phyloP scores from a whole-genome alignment of 306 rosid genomes.

The Medicago arabica region DNA sequence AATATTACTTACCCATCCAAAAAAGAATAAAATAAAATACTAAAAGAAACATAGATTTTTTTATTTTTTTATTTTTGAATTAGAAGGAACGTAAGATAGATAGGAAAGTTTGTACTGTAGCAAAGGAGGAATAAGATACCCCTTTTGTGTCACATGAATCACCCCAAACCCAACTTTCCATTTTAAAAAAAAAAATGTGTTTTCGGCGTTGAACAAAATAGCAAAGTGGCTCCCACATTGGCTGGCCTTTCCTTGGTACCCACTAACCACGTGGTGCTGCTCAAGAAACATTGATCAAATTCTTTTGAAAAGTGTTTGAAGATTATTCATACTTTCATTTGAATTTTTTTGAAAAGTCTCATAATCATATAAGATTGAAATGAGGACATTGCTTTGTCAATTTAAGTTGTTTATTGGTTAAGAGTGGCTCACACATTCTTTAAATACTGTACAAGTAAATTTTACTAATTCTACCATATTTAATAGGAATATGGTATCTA shows the following conservation, averaged over 20 bases:
- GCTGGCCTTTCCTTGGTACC: slow-evolving; percentile 46
- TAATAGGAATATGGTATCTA: too few relatives aligned
- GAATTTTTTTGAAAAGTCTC: slow-evolving; percentile 1
- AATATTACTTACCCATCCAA: background rate
- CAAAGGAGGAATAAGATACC: slow-evolving; percentile 27
- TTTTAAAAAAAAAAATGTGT: slow-evolving; percentile 18
- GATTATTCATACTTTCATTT: slow-evolving; percentile 37
- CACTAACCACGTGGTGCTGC: slow-evolving; percentile 82
- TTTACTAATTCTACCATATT: too few relatives aligned
- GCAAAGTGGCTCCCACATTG: slow-evolving; percentile 60
- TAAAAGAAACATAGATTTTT: background rate
- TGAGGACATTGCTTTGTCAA: too few relatives aligned
- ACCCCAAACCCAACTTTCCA: slow-evolving; percentile 29
- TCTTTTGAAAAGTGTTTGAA: slow-evolving; percentile 41
- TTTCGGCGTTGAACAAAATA: slow-evolving; percentile 52
- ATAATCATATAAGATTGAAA: background rate
- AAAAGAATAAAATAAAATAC: slow-evolving; percentile 11
- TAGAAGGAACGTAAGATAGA: too few relatives aligned
- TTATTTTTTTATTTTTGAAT: too few relatives aligned
- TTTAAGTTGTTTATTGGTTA: too few relatives aligned
- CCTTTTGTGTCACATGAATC: slow-evolving; percentile 32
- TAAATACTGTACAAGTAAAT: too few relatives aligned
- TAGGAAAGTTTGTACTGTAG: slow-evolving; percentile 14
- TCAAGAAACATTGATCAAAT: slow-evolving; percentile 49
- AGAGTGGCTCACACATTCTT: too few relatives aligned